Evolutionary conservation across 257 asterid species (phyloP).

Genomic region (Vinca minor): DNA sequence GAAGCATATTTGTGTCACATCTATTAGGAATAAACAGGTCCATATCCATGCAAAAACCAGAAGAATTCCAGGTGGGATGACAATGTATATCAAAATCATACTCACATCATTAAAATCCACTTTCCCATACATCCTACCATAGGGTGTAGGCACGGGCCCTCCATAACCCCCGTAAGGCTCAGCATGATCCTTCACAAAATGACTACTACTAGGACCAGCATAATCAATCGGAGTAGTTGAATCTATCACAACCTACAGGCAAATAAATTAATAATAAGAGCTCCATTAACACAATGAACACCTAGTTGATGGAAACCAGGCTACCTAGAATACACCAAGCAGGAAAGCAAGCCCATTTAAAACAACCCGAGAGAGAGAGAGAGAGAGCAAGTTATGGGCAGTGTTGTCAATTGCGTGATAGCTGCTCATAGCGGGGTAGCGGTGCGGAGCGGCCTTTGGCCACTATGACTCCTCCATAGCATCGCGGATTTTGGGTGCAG

Average conservation of each 20-base stretch:
- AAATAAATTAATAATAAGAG: not conserved
- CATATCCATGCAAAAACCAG: not conserved
- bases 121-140: slow-evolving; percentile 87
- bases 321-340: too few species aligned
- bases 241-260: slow-evolving; percentile 83
- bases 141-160: slow-evolving; percentile 84
- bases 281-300: not conserved
- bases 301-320: too few species aligned
- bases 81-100: too few species aligned
- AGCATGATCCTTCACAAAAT: slow-evolving; percentile 50
- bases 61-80: not conserved
- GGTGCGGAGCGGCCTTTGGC: too few species aligned
- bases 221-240: slow-evolving; percentile 97
- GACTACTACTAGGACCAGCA: slow-evolving; percentile 72
- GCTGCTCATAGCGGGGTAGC: too few species aligned
- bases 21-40: not conserved
- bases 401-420: too few species aligned
- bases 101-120: slow-evolving; percentile 90
- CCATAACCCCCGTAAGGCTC: slow-evolving; percentile 74
- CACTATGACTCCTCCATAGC: too few species aligned
- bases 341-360: not conserved
- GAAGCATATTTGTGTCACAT: not conserved
- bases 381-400: not conserved
- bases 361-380: not conserved
- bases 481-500: too few species aligned